phyloP scores from a whole-genome alignment of 2,329 filamentous ascomycete genomes.

The Epichloe brachyelytri region DNA sequence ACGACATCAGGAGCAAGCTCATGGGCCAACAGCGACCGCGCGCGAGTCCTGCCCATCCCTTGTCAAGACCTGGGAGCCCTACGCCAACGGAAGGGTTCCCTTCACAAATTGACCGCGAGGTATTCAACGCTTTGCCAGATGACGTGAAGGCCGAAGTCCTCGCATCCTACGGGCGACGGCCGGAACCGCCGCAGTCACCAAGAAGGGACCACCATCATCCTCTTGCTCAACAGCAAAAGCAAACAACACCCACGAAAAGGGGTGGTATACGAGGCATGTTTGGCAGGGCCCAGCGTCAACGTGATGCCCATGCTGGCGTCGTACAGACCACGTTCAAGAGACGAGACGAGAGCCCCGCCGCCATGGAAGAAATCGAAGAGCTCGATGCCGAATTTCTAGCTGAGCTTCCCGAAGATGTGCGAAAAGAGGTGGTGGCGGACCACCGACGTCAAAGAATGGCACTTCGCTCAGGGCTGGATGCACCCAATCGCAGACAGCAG shows the following conservation, averaged over 20 bases:
- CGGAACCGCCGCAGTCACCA: conserved; percentile 35
- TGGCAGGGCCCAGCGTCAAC: conserved; percentile 35
- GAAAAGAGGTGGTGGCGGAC: conserved; percentile 65
- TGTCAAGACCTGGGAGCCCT: conserved; percentile 25
- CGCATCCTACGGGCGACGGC: conserved; percentile 46
- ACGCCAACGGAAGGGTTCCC: conserved; percentile 37
- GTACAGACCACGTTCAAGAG: conserved; percentile 59
- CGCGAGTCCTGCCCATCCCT: conserved; percentile 9
- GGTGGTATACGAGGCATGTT: conserved; percentile 29
- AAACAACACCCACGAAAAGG: conserved; percentile 54
- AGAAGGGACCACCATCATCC: conserved; percentile 35
- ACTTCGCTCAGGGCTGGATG: conserved; percentile 38
- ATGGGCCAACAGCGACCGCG: conserved; percentile 43
- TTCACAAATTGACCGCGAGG: conserved; percentile 74
- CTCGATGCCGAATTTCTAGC: conserved; percentile 64
- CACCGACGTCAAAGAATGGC: conserved; percentile 45
- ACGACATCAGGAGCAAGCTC: conserved; percentile 68
- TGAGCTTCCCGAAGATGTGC: conserved; percentile 70
- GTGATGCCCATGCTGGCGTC: conserved; percentile 44
- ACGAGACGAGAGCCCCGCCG: conserved; percentile 13
- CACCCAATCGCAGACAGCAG: conserved; percentile 15
- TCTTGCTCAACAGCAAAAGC: conserved; percentile 36
- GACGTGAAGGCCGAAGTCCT: conserved; percentile 79
- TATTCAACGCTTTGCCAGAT: conserved; percentile 69
- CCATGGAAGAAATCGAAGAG: conserved; percentile 28